Evolutionary conservation across 73 alveolate genomes (phyloP), one percentile per base, ranked within the genome.

Genomic region (Paramecium sexaurelia): DNA sequence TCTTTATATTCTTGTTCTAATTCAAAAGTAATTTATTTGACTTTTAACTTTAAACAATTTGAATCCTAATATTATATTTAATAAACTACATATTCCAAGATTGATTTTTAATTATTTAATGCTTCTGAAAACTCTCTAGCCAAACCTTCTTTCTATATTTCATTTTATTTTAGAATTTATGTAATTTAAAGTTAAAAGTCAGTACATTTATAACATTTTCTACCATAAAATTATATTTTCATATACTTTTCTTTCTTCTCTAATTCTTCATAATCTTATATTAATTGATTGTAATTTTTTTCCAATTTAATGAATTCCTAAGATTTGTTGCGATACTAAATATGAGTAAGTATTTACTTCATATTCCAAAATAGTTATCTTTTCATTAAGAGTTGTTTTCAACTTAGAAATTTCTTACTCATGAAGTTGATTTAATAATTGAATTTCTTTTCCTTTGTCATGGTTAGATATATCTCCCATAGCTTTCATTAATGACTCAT

Each of bases 401-500:
- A 61, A 29, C 26, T 61, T 61, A 8, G 39, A 29, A 15, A 61
- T 61, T 26, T 61, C 83, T 61, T 19, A 26, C 20, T 61, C 83
- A 61, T 61, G 47, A 26, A 61, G 45, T 61, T 61, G 26, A 61
- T 61, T 61, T 61, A 61, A 61, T 61, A 61, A 61, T 61, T 61
- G 83, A 26, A 61, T 61, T 61, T 61, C 83, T 61, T 61, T 61
- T 61, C 83, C 83, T 61, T 61, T 61, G 9, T 61, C 83, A 11
- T 61, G 43, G 45, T 61, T 61, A 29, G 83, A 61, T 10, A 61
- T 61, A 61, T 61, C 83, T 29, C 43, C 43, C 83, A 61, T 61
- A 2, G 83, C 83, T 32, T 61, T 61, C 83, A 61, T 61, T 32
- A 61, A 61, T 61, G 83, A 61, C 83, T 61, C 83, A 61, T 61